Conservation (phyloP, 2,329 filamentous ascomycete genomes). For the Colletotrichum ledebouriae region DNA sequence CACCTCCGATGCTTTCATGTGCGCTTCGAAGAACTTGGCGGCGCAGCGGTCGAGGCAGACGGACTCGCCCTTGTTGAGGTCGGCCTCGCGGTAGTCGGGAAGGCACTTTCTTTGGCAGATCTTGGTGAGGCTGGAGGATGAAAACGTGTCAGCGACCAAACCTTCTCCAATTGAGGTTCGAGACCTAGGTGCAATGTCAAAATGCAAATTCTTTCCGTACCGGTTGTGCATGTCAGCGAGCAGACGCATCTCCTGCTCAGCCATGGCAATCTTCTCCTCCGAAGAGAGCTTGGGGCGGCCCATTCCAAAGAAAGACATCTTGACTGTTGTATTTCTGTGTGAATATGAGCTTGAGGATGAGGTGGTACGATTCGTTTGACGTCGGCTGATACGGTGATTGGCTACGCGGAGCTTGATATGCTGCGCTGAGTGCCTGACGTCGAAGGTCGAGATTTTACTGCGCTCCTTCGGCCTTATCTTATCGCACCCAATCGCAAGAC, state of each 20-base stretch:
- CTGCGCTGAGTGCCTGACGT: conserved; percentile 26
- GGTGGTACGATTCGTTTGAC: not conserved
- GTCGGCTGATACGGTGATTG: conserved; percentile 9
- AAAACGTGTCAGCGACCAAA: not conserved
- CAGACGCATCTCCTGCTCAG: conserved; percentile 98
- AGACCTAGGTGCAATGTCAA: not conserved
- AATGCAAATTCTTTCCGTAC: conserved; percentile 62
- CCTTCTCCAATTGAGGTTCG: too few species aligned
- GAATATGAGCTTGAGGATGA: not conserved
- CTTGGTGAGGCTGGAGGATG: conserved; percentile 76
- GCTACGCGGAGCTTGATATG: conserved; percentile 20
- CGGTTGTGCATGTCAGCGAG: conserved; percentile 98
- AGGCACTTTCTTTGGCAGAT: conserved; percentile 96
- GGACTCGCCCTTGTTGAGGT: conserved; percentile 98
- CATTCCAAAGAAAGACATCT: conserved; percentile 63
- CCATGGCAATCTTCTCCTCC: conserved; percentile 96
- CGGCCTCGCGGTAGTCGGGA: conserved; percentile 94
- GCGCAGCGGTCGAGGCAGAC: conserved; percentile 98
- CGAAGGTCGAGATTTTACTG: conserved; percentile 43
- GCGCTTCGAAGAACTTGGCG: conserved; percentile 98
- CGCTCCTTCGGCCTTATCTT: conserved; percentile 40
- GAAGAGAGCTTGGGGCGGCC: conserved; percentile 86
- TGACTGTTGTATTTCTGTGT: conserved; percentile 43
- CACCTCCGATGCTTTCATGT: conserved; percentile 96
- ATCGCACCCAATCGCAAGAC: conserved; percentile 16